Evolutionary conservation across 805 yeast genomes (phyloP).

Genomic region (Metschnikowia lunata): DNA sequence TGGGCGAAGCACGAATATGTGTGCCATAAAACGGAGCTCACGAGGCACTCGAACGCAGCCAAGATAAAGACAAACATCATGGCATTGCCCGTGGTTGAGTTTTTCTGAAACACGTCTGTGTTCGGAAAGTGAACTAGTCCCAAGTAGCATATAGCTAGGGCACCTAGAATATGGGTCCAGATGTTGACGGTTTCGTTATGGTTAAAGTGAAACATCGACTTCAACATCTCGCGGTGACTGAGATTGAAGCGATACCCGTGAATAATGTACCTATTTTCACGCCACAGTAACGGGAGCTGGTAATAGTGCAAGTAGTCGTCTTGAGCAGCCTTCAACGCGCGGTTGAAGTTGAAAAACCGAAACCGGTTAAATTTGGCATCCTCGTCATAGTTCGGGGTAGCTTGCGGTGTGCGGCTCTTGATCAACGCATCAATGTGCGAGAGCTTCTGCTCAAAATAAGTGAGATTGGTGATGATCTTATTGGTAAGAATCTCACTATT

Average conservation of each 20-base stretch:
- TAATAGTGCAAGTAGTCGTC: constrained; percentile 56
- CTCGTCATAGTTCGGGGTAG: constrained; percentile 24
- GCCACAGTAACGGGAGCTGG: constrained; percentile 88
- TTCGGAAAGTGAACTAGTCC: constrained; percentile 60
- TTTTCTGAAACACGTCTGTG: constrained; percentile 43
- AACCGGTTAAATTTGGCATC: constrained; percentile 31
- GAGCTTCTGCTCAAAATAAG: constrained; percentile 39
- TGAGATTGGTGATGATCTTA: constrained; percentile 40
- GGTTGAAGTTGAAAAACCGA: constrained; percentile 36
- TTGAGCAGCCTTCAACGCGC: constrained; percentile 30
- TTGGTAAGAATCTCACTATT: constrained; percentile 28
- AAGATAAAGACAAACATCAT: constrained; percentile 60
- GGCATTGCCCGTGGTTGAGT: constrained; percentile 42
- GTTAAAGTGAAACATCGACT: constrained; percentile 50
- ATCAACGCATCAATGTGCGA: constrained; percentile 36
- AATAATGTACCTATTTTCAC: constrained; percentile 82
- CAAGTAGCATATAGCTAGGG: constrained; percentile 52
- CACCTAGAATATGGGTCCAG: constrained; percentile 86
- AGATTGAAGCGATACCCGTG: constrained; percentile 81
- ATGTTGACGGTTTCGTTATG: constrained; percentile 92
- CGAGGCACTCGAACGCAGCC: constrained; percentile 73
- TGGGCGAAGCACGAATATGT: constrained; percentile 78
- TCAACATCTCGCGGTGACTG: constrained; percentile 54
- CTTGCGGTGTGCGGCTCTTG: constrained; percentile 29
- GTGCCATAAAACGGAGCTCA: constrained; percentile 86